Evolutionary conservation across 768 basidiomycete species (phyloP).

Genomic region (Gloeophyllum trabeum): DNA sequence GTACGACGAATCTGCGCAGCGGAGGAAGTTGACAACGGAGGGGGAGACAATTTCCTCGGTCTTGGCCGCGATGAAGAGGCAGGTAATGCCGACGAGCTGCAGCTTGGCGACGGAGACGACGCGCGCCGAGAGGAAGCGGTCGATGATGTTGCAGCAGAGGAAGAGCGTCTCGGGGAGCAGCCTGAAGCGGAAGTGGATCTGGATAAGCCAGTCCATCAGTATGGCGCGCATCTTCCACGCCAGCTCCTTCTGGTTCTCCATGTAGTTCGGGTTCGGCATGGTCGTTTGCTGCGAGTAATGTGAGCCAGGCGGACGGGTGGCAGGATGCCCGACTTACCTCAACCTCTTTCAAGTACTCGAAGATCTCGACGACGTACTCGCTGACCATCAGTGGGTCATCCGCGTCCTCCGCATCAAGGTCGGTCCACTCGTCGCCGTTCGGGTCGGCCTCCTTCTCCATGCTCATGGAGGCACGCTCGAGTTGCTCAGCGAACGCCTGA

Average conservation of each 20-base stretch:
- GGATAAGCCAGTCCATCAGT: constrained; percentile 88
- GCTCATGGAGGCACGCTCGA: constrained; percentile 25
- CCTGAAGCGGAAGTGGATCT: constrained; percentile 80
- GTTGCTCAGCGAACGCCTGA: constrained; percentile 20
- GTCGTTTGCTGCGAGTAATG: constrained; percentile 42
- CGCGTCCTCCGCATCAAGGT: constrained; percentile 83
- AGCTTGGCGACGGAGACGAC: constrained; percentile 50
- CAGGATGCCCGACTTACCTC: constrained; percentile 44
- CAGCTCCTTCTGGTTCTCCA: constrained; percentile 72
- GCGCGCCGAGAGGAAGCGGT: constrained; percentile 50
- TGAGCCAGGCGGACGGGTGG: constrained; percentile 6
- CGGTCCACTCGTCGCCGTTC: constrained; percentile 67
- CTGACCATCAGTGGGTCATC: constrained; percentile 96
- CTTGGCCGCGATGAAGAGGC: constrained; percentile 83
- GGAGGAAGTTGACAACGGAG: constrained; percentile 68
- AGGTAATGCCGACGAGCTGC: constrained; percentile 79
- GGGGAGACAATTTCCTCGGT: constrained; percentile 91
- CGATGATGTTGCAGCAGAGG: constrained; percentile 74
- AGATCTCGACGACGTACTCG: constrained; percentile 92
- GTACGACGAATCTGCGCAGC: constrained; percentile 71
- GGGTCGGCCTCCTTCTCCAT: constrained; percentile 53
- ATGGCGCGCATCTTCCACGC: constrained; percentile 86
- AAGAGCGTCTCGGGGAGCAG: constrained; percentile 88
- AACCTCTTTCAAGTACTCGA: constrained; percentile 75
- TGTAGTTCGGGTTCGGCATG: constrained; percentile 79